Evolutionary conservation across 805 yeast genomes (phyloP).

Genomic region (Lipomyces starkeyi): DNA sequence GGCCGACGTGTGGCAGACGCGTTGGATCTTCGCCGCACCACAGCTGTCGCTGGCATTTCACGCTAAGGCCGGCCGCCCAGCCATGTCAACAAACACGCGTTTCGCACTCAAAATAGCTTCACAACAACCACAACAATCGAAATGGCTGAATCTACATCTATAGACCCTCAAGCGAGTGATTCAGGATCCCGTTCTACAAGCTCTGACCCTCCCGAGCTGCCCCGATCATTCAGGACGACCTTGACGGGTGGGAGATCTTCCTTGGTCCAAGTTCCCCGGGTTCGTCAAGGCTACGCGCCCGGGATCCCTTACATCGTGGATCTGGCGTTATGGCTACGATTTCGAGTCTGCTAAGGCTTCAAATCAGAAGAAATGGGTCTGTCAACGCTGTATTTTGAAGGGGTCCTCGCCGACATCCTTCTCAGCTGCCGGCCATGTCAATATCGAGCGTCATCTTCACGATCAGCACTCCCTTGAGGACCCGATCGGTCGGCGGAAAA

Average conservation of each 20-base stretch:
- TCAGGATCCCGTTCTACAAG: slow-evolving; percentile 7
- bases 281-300: slow-evolving; percentile 8
- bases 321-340: slow-evolving; percentile 4
- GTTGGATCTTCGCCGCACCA: no score
- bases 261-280: slow-evolving; percentile 7
- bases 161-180: slow-evolving; percentile 1
- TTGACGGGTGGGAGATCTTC: not conserved
- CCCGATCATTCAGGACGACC: slow-evolving; percentile 6
- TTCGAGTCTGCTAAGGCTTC: not conserved
- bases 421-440: slow-evolving; percentile 8
- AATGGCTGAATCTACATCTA: slow-evolving; percentile 6
- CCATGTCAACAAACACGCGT: no score
- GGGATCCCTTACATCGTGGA: slow-evolving; percentile 7
- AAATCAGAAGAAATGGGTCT: slow-evolving; percentile 7
- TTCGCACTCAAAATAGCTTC: no score
- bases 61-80: no score
- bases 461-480: slow-evolving; percentile 9
- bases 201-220: slow-evolving; percentile 6
- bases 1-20: no score
- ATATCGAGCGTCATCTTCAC: no score
- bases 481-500: not conserved
- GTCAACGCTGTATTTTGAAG: slow-evolving; percentile 7
- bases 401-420: not conserved
- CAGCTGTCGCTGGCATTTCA: no score
- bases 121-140: not conserved